phyloP scores from a whole-genome alignment of 345 rosid genomes.

The Hypericum perforatum region DNA sequence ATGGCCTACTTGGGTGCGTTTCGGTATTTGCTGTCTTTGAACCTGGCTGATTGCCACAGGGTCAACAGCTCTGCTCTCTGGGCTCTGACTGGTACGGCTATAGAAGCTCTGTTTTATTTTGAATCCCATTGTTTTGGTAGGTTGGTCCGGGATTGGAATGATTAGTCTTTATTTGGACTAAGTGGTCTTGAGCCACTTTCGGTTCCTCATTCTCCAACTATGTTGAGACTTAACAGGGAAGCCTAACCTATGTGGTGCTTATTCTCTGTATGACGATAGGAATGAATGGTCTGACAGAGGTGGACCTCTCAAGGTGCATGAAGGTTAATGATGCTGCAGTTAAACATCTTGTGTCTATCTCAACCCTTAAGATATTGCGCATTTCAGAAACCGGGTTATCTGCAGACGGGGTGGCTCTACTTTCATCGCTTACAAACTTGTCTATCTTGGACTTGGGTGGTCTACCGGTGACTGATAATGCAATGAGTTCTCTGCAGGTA shows the following conservation, averaged over 20 bases:
- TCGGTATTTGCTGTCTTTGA: constrained; percentile 38
- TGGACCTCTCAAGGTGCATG: constrained; percentile 70
- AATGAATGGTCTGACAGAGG: constrained; percentile 52
- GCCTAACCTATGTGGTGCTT: background rate
- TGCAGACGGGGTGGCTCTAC: constrained; percentile 48
- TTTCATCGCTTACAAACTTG: constrained; percentile 55
- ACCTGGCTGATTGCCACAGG: constrained; percentile 56
- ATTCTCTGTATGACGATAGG: constrained; percentile 31
- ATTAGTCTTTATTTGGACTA: background rate
- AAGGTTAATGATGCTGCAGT: constrained; percentile 70
- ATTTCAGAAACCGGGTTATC: constrained; percentile 59
- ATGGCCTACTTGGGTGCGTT: constrained; percentile 85
- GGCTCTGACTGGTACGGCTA: constrained; percentile 50
- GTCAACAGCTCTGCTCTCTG: constrained; percentile 65
- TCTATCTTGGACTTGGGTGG: constrained; percentile 71
- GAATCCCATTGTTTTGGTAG: background rate
- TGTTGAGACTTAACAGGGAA: background rate
- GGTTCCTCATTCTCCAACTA: too few species aligned
- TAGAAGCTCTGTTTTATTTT: background rate
- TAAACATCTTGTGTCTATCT: constrained; percentile 56
- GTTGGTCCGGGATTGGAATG: background rate
- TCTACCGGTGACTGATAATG: constrained; percentile 62
- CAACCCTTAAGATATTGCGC: constrained; percentile 47
- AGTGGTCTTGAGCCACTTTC: background rate
- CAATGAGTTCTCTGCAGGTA: constrained; percentile 69